Evolutionary conservation across 164 flowering plant genomes (phyloP).

Genomic region (Kingdonia uniflora): DNA sequence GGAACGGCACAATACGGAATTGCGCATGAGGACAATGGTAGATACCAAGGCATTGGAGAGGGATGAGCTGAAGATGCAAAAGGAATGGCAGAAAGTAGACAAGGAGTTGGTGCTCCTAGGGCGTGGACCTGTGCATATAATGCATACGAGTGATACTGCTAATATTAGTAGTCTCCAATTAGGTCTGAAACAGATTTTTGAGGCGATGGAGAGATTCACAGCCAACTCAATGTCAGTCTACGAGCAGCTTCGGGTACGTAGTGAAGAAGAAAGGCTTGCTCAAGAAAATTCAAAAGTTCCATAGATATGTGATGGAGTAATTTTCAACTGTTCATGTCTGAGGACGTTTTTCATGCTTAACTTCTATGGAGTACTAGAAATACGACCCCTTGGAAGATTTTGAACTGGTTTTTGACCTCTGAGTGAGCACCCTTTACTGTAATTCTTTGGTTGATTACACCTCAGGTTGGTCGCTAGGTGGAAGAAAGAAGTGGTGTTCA

Average conservation of each 20-base stretch:
- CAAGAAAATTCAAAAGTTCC: constrained; percentile 27
- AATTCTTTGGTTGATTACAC: too few species aligned
- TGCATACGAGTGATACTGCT: constrained; percentile 42
- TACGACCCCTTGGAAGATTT: background rate
- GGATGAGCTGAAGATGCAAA: constrained; percentile 76
- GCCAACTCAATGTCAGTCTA: constrained; percentile 49
- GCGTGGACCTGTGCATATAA: constrained; percentile 26
- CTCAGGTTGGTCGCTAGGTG: too few species aligned
- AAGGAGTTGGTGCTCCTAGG: constrained; percentile 49
- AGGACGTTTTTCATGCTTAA: constrained; percentile 1
- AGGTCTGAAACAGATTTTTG: constrained; percentile 57
- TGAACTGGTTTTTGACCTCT: too few species aligned
- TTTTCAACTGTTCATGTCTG: background rate
- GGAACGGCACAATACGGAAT: constrained; percentile 18
- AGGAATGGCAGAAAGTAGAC: constrained; percentile 62
- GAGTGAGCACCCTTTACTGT: too few species aligned
- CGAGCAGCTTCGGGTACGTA: constrained; percentile 55
- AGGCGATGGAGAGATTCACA: constrained; percentile 69
- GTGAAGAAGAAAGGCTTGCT: constrained; percentile 43
- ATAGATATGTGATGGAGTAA: constrained; percentile 8
- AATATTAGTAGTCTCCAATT: constrained; percentile 37
- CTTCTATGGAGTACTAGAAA: background rate
- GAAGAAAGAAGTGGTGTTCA: too few species aligned
- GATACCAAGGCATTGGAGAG: constrained; percentile 49
- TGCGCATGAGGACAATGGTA: constrained; percentile 20